phyloP scores from a whole-genome alignment of 2,329 filamentous ascomycete genomes.

The Monosporascus sp. region DNA sequence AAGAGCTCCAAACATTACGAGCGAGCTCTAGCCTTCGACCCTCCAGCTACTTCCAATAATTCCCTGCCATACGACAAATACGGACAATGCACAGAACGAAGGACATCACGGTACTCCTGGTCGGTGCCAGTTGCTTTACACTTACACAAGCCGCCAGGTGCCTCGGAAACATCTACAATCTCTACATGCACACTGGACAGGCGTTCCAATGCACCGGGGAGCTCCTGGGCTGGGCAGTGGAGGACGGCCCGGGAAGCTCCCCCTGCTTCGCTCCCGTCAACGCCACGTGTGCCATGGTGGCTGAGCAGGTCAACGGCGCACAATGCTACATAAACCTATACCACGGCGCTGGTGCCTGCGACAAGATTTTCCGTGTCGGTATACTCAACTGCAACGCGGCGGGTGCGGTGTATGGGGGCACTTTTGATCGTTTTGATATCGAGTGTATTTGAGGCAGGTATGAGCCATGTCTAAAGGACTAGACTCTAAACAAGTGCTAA shows the following conservation, averaged over 20 bases:
- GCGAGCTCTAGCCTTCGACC: too few species aligned
- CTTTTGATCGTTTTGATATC: not conserved
- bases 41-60: too few species aligned
- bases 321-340: not conserved
- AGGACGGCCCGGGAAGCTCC: not conserved
- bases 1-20: too few species aligned
- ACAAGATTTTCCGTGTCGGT: not conserved
- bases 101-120: not conserved
- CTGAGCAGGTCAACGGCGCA: not conserved
- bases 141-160: not conserved
- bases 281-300: not conserved
- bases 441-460: not conserved
- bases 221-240: not conserved
- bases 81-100: not conserved
- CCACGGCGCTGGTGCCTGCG: not conserved
- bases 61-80: too few species aligned
- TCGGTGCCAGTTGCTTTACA: not conserved
- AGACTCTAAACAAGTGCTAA: too few species aligned
- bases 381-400: not conserved
- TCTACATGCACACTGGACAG: not conserved
- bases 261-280: not conserved
- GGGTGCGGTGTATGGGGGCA: not conserved
- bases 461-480: too few species aligned
- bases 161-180: not conserved
- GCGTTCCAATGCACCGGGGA: not conserved